Evolutionary conservation across 2,329 filamentous ascomycete species (phyloP).

Genomic region (Nemania serpens): DNA sequence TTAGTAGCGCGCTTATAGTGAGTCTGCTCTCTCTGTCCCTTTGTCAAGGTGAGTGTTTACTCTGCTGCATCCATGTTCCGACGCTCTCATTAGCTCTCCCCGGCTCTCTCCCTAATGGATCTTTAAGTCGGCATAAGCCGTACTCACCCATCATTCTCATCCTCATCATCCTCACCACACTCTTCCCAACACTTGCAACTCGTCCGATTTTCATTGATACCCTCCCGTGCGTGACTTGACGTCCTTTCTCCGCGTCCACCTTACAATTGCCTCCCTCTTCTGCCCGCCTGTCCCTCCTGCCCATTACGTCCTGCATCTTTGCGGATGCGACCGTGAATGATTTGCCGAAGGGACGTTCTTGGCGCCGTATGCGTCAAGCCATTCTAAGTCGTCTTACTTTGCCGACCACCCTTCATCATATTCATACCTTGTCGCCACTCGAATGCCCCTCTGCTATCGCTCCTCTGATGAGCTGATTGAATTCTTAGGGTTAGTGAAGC

Average conservation of each 20-base stretch:
- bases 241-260: background rate
- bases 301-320: constrained; percentile 9
- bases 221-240: background rate
- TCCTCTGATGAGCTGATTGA: constrained; percentile 3
- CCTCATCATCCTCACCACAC: background rate
- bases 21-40: background rate
- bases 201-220: background rate
- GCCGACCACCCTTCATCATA: constrained; percentile 5
- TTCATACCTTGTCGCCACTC: background rate
- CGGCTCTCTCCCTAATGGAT: background rate
- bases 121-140: constrained; percentile 10
- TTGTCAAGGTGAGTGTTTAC: constrained; percentile 20
- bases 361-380: constrained; percentile 17
- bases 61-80: background rate
- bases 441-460: background rate
- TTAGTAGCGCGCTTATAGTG: constrained; percentile 4
- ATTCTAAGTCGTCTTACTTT: constrained; percentile 9
- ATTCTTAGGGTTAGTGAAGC: constrained; percentile 7
- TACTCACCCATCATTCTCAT: background rate
- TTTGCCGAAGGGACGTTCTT: constrained; percentile 26
- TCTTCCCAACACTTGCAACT: background rate
- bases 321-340: constrained; percentile 25
- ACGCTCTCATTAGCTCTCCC: background rate
- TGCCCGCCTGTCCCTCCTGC: constrained; percentile 1
- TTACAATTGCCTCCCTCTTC: constrained; percentile 15